phyloP scores from a whole-genome alignment of 2,329 filamentous ascomycete species.

The Leptographium procerum region DNA sequence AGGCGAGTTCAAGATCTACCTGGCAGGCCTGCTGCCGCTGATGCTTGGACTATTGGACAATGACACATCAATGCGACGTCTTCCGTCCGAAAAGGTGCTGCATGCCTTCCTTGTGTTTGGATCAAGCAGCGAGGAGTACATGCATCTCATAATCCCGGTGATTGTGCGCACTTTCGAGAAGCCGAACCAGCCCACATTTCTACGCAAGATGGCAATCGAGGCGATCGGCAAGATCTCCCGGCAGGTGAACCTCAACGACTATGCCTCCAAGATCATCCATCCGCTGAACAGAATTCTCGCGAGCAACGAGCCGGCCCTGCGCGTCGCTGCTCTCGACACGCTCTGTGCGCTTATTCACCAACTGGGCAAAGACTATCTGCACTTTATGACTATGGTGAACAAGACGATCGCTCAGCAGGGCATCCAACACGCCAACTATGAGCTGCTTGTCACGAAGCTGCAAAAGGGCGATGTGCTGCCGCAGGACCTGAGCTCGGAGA shows the following conservation, averaged over 20 bases:
- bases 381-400: conserved; percentile 88
- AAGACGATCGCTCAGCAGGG: conserved; percentile 71
- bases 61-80: conserved; percentile 63
- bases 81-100: conserved; percentile 78
- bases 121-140: conserved; percentile 92
- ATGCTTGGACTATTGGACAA: conserved; percentile 93
- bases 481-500: conserved; percentile 82
- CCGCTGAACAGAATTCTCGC: conserved; percentile 75
- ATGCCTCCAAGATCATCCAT: conserved; percentile 91
- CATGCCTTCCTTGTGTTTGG: conserved; percentile 96
- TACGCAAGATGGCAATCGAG: conserved; percentile 84
- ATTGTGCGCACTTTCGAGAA: conserved; percentile 93
- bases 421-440: conserved; percentile 83
- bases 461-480: conserved; percentile 93
- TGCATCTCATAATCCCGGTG: conserved; percentile 95
- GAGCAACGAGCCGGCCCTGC: conserved; percentile 59
- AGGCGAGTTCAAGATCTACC: conserved; percentile 94
- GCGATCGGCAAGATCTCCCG: conserved; percentile 88
- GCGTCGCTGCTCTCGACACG: conserved; percentile 79
- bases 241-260: conserved; percentile 95
- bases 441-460: conserved; percentile 81
- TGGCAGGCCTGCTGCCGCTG: conserved; percentile 76
- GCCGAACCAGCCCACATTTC: conserved; percentile 63
- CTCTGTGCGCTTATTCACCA: conserved; percentile 93
- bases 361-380: conserved; percentile 85